Conservation (phyloP, 495 filamentous ascomycete species). For the Hyaloscypha bicolor region DNA sequence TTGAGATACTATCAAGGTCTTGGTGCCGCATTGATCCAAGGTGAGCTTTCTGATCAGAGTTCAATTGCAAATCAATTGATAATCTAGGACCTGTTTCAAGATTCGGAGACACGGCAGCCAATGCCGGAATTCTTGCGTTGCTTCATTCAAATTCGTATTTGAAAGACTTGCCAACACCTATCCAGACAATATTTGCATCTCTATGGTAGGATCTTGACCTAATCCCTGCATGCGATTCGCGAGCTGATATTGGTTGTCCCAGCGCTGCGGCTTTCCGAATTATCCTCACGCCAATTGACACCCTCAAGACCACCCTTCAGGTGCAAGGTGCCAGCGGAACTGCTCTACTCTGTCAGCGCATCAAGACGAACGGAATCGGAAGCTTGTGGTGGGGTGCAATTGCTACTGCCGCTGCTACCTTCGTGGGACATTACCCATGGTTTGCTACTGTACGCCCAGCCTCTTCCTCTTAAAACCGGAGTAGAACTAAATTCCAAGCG, state of each 20-base stretch:
- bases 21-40: conserved; percentile 39
- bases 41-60: conserved; percentile 2
- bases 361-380: conserved; percentile 37
- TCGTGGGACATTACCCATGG: conserved; percentile 41
- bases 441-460: conserved; percentile 34
- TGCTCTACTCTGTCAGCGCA: conserved; percentile 35
- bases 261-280: conserved; percentile 39
- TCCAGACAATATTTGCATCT: conserved; percentile 38
- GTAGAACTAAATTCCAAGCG: too few relatives aligned
- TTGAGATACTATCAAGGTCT: conserved; percentile 38
- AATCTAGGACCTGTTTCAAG: conserved; percentile 35
- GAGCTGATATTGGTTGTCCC: conserved; percentile 4
- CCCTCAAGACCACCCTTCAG: conserved; percentile 40
- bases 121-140: conserved; percentile 39
- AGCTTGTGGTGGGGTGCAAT: conserved; percentile 41
- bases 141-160: conserved; percentile 38
- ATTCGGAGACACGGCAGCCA: conserved; percentile 42
- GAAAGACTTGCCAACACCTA: conserved; percentile 33
- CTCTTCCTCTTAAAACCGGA: not conserved
- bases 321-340: conserved; percentile 36
- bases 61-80: not conserved
- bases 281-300: conserved; percentile 39
- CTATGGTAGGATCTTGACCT: conserved; percentile 28
- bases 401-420: conserved; percentile 38
- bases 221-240: not conserved